Evolutionary conservation across 495 filamentous ascomycete species (phyloP), one percentile per base, ranked within the genome.

Genomic region (Cercophora sp.): DNA sequence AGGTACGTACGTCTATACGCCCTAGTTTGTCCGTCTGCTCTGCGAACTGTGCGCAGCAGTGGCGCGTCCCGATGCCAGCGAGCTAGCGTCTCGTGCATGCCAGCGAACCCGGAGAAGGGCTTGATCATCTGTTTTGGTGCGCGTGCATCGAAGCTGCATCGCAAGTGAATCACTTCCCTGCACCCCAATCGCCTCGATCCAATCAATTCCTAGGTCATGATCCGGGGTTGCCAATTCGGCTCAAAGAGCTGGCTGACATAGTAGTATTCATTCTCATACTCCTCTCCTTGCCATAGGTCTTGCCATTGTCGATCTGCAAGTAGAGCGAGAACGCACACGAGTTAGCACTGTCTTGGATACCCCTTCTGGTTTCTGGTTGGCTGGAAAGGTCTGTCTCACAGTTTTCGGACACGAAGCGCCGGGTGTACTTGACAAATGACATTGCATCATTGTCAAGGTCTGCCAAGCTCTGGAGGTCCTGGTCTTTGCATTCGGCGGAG

Each of bases 181-280:
- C n/a, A n/a, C n/a, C n/a, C n/a, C n/a, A n/a, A n/a, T n/a, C n/a
- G n/a, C n/a, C n/a, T n/a, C n/a, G n/a, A n/a, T n/a, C n/a, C n/a
- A n/a, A n/a, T n/a, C n/a, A n/a, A n/a, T n/a, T 20, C 29, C 58
- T 61, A 76, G 50, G 60, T 62, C 55, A 73, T 73, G 10, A 62
- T 58, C 50, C 68, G 66, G 13, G 76, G 74, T 55, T 69, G 67
- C 76, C 76, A 79, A 54, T 68, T 72, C 44, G 68, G 68, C 48
- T 79, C 74, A 57, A 67, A 79, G 16, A 79, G 64, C 58, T 79
- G 76, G 56, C 73, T 75, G 36, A 77, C 65, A 54, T 77, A 78
- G 53, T 70, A 79, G 48, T 71, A 75, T 52, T 79, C 73, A 48
- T 77, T 48, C 59, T 77, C 75, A 48, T 70, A 75, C 24, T 64